phyloP scores from a whole-genome alignment of 225 moss, liverwort and hornwort species.

The Ulota crispa region DNA sequence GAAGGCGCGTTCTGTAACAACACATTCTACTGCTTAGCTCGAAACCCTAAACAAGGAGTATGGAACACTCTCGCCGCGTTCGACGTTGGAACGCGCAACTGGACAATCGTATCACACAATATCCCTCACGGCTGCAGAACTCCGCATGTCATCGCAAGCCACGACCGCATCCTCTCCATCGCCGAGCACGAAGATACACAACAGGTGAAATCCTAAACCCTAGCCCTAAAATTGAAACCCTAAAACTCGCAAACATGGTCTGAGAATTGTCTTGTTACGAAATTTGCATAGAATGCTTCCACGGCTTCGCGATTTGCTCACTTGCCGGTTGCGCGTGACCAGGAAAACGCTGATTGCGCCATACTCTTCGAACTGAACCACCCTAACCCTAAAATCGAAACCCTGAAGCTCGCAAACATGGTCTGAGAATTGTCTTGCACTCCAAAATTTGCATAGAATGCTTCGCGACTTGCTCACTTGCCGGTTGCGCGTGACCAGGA shows the following conservation, averaged over 20 bases:
- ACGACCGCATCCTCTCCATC: constrained; percentile 20
- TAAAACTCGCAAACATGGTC: too few species aligned
- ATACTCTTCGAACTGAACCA: constrained; percentile 20
- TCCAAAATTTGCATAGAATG: background rate
- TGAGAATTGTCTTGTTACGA: too few species aligned
- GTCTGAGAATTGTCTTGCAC: too few species aligned
- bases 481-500: background rate
- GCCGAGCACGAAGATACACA: background rate
- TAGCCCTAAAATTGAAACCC: too few species aligned
- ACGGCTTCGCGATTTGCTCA: background rate
- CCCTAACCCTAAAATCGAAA: too few species aligned
- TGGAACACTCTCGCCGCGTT: constrained; percentile 31
- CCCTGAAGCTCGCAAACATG: too few species aligned
- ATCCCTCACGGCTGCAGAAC: constrained; percentile 24
- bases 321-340: background rate
- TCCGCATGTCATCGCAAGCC: constrained; percentile 35
- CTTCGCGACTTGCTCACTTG: background rate
- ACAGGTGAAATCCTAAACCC: background rate
- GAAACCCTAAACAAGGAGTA: constrained; percentile 15
- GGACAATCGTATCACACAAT: constrained; percentile 14
- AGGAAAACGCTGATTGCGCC: background rate
- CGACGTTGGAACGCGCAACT: constrained; percentile 12
- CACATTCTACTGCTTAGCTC: constrained; percentile 34
- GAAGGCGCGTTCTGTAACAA: constrained; percentile 44
- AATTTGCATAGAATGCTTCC: background rate